Evolutionary conservation across 2,329 filamentous ascomycete genomes (phyloP).

Genomic region (Whalleya microplaca): DNA sequence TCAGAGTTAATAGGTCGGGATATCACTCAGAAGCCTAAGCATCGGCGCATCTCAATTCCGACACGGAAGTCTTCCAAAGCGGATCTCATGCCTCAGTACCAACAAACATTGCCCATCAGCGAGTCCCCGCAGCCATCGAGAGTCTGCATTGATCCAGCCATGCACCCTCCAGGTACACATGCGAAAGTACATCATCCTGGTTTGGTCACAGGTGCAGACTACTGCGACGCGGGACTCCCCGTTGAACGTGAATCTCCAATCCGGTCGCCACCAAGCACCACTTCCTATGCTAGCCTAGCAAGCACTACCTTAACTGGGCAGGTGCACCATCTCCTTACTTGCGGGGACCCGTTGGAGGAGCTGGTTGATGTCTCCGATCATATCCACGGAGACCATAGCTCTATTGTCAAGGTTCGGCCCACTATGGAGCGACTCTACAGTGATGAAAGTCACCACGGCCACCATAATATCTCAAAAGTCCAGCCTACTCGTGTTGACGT

Average conservation of each 20-base stretch:
- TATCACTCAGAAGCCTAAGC: slow-evolving; percentile 1
- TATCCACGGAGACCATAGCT: slow-evolving; percentile 17
- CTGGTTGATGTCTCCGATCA: slow-evolving; percentile 22
- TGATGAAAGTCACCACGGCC: slow-evolving; percentile 14
- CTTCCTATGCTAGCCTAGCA: slow-evolving; percentile 2
- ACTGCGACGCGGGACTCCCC: slow-evolving; percentile 20
- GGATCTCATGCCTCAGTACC: not conserved
- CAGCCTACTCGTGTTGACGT: slow-evolving; percentile 15
- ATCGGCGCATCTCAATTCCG: slow-evolving; percentile 11
- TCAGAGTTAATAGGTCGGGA: slow-evolving; percentile 4
- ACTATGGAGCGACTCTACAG: slow-evolving; percentile 7
- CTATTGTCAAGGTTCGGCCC: slow-evolving; percentile 25
- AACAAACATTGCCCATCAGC: not conserved
- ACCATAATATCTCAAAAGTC: slow-evolving; percentile 27
- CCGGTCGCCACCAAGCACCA: slow-evolving; percentile 14
- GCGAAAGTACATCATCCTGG: slow-evolving; percentile 19
- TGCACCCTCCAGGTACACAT: slow-evolving; percentile 21
- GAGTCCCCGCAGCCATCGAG: slow-evolving; percentile 3
- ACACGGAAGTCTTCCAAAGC: slow-evolving; percentile 8
- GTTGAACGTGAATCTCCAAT: slow-evolving; percentile 23
- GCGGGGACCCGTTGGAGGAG: slow-evolving; percentile 19
- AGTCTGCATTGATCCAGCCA: slow-evolving; percentile 21
- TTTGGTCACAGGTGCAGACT: slow-evolving; percentile 18
- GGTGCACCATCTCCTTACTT: slow-evolving; percentile 17
- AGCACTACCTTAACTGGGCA: slow-evolving; percentile 10